Evolutionary conservation across 768 basidiomycete species (phyloP).

Genomic region (Tremella fuciformis): DNA sequence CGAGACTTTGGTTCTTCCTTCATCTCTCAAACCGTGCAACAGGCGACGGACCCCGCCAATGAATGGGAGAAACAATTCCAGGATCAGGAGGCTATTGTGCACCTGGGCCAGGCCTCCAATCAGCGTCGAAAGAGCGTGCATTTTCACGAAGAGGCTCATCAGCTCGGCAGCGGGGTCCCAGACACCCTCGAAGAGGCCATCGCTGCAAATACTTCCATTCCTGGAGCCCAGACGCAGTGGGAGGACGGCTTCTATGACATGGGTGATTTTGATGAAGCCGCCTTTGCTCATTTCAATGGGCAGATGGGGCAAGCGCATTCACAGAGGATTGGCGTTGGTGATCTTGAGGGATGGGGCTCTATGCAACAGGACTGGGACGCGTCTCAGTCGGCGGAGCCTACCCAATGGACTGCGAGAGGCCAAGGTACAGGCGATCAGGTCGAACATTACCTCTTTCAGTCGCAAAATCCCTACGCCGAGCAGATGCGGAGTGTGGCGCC

Average conservation of each 20-base stretch:
- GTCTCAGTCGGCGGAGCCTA: conserved; percentile 8
- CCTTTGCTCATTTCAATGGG: conserved; percentile 41
- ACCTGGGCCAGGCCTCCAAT: conserved; percentile 11
- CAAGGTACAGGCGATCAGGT: conserved; percentile 21
- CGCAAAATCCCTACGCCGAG: conserved; percentile 40
- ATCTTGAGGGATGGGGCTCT: conserved; percentile 33
- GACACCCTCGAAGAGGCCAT: conserved; percentile 35
- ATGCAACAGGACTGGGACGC: conserved; percentile 41
- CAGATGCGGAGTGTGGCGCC: conserved; percentile 7
- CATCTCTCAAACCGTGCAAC: conserved; percentile 1
- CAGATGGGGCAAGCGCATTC: conserved; percentile 8
- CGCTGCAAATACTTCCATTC: conserved; percentile 16
- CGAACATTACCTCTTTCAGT: conserved; percentile 47
- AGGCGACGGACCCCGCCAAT: neutral
- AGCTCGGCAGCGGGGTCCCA: conserved; percentile 25
- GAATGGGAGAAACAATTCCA: conserved; percentile 16
- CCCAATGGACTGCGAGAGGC: conserved; percentile 2
- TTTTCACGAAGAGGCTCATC: conserved; percentile 17
- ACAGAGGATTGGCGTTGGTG: conserved; percentile 16
- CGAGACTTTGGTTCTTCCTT: neutral
- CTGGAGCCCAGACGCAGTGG: conserved; percentile 27
- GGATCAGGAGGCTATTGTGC: conserved; percentile 37
- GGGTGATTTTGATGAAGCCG: conserved; percentile 33
- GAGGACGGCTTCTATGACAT: conserved; percentile 27
- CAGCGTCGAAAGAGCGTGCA: conserved; percentile 35